These are phyloP conservation scores for Vitis amurensis DNA, from an alignment of 164 flowering plant genomes.

Conservation along the genomic window DNA sequence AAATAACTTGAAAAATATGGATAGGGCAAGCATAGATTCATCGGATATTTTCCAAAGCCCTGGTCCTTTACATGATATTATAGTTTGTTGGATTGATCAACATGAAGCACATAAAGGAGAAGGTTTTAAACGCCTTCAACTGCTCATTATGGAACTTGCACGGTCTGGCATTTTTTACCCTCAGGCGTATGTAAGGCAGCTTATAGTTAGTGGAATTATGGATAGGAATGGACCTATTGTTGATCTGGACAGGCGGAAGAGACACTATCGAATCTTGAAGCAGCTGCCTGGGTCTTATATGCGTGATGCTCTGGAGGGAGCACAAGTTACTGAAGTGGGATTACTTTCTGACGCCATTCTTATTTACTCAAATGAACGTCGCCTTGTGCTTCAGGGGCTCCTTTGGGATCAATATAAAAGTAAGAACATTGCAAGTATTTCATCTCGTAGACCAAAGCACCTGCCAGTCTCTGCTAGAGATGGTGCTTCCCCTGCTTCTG, in stretches of 20 bases:
- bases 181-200: constrained; percentile 86
- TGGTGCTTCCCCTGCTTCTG: constrained; percentile 25
- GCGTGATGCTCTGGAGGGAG: constrained; percentile 62
- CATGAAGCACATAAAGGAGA: constrained; percentile 71
- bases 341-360: constrained; percentile 49
- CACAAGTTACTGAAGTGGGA: constrained; percentile 40
- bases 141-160: constrained; percentile 73
- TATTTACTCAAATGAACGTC: constrained; percentile 85
- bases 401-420: constrained; percentile 22
- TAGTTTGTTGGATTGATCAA: constrained; percentile 98
- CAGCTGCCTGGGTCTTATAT: constrained; percentile 70
- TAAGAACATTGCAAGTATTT: constrained; percentile 9
- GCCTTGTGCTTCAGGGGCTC: constrained; percentile 65
- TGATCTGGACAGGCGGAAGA: constrained; percentile 50
- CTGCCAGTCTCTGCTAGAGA: constrained; percentile 27
- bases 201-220: constrained; percentile 85
- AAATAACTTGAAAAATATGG: constrained; percentile 23
- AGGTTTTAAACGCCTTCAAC: constrained; percentile 70
- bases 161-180: constrained; percentile 84
- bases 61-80: constrained; percentile 83
- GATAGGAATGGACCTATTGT: constrained; percentile 45
- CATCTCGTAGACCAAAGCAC: constrained; percentile 28
- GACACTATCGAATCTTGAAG: constrained; percentile 76
- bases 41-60: constrained; percentile 69
- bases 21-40: constrained; percentile 20